Base-by-base conservation (phyloP, 768 basidiomycete species). In the Solioccasus polychromus region DNA sequence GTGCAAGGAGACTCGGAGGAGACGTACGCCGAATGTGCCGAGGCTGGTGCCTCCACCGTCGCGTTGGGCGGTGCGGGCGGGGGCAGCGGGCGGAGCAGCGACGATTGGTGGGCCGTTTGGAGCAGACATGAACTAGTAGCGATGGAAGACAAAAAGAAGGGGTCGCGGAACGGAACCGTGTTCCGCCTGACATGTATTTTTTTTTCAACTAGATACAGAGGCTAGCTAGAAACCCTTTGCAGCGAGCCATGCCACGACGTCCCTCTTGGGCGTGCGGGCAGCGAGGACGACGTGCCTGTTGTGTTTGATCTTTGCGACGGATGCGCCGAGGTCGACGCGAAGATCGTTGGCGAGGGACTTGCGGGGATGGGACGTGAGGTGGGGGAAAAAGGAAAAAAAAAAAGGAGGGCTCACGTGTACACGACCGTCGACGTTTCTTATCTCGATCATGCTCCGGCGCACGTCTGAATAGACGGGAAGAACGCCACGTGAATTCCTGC, bases 391-490 rank as follows among this genome's bases (percentile, higher is more conserved):
- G 1, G 14, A 30, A 38, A 44, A 30, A n/a, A 31, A 32, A 24
- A 25, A 40, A 25, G 4, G 4, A 48, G 43, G 40, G 70, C 76
- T 51, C 59, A 86, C 88, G 45, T 72, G 64, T 48, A 69, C 57
- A 50, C 78, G 73, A 17, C 88, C 88, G 47, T 88, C 74, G 8
- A 91, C 70, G 64, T 88, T 85, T 42, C 82, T 77, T 46, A 91
- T 72, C 35, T 76, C 71, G 35, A 84, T 64, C 28, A 77, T 68
- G 49, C 79, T 68, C 44, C 79, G 77, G 51, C 83, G 80, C 35
- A 86, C 60, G 61, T 89, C 84, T 23, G 83, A 77, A 63, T 88
- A 88, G 20, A 91, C 84, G 35, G 88, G 87, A 24, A 90, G 72
- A 38, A 77, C 76, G 25, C 85, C 83, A 39, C 73, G 73, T 37